Base-by-base conservation (phyloP, 768 basidiomycete genomes). In the Pisolithus marmoratus region DNA sequence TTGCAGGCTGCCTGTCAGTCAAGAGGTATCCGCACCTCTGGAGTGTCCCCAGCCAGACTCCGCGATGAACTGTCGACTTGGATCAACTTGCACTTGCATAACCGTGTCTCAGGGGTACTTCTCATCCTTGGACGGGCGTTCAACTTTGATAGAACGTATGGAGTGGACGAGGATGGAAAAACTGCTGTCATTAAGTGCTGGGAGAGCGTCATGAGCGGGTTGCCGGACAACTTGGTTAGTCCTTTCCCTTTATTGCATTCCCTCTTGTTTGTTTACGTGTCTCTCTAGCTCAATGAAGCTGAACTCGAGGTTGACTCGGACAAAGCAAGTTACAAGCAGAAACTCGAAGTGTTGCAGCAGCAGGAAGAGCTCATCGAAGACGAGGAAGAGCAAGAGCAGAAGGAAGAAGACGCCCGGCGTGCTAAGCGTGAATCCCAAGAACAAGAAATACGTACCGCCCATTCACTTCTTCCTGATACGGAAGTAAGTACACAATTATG, bases 331-430 rank as follows among this genome's bases (percentile, higher is more conserved):
- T 97, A 96, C 80, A 95, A 96, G 75, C 91, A 98, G 76, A 96
- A 95, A 71, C 81, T 99, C 50, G 96, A 98, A 56, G 95, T 99
- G 23, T 73, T 99, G 65, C 92, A 96, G 60, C 91, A 99, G 61
- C 96, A 99, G 69, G 91, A 99, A 66, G 96, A 99, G 68, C 90
- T 99, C 55, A 99, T 99, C 65, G 94, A 99, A 65, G 96, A 99
- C 67, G 96, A 99, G 71, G 84, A 94, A 57, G 96, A 97, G 66
- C 96, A 99, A 69, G 96, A 99, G 56, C 86, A 94, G 70, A 88
- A 94, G 72, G 91, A 92, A 66, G 89, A 93, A 66, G 84, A 89
- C 64, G 88, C 91, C n/a, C 85, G 92, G 38, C 86, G 89, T 51
- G 87, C 85, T 42, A 84, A 84, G 65, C 83, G 84, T 60, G 91